Percentiles rank a stretch among this genome's conserved stretches.
phyloP scores from a whole-genome alignment of 331 rosid genomes.

The Malus hybrid region DNA sequence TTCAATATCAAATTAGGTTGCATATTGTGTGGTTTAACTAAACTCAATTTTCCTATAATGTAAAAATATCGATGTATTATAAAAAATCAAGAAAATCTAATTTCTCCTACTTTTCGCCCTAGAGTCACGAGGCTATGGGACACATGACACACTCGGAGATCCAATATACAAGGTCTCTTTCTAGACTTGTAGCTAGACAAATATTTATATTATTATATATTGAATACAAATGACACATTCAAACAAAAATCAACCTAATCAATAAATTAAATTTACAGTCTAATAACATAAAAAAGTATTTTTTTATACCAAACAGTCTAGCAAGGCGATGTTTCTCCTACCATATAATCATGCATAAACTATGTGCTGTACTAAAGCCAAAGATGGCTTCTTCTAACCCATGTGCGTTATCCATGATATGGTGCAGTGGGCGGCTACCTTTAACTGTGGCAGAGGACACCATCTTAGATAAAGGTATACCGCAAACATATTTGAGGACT shows the following conservation, averaged over 20 bases:
- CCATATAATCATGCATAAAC: background rate
- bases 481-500: too few species aligned
- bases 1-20: rapidly evolving
- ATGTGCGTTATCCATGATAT: background rate
- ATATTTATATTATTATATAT: too few species aligned
- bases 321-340: background rate
- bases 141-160: background rate
- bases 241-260: background rate
- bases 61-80: too few species aligned
- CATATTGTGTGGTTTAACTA: rapidly evolving
- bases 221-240: background rate
- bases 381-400: background rate
- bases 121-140: background rate
- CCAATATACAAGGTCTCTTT: background rate
- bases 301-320: background rate
- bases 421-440: background rate
- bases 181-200: too few species aligned
- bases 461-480: too few species aligned
- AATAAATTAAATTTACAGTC: background rate
- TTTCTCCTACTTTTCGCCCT: background rate
- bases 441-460: background rate
- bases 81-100: too few species aligned
- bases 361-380: background rate
- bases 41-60: rapidly evolving
- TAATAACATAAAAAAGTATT: too few species aligned